Percentiles rank a stretch among this genome's conserved stretches.
These are phyloP conservation scores for Protomyces arabidopsidicola DNA, from an alignment of 1,139 yeast species.

Conservation along the genomic window DNA sequence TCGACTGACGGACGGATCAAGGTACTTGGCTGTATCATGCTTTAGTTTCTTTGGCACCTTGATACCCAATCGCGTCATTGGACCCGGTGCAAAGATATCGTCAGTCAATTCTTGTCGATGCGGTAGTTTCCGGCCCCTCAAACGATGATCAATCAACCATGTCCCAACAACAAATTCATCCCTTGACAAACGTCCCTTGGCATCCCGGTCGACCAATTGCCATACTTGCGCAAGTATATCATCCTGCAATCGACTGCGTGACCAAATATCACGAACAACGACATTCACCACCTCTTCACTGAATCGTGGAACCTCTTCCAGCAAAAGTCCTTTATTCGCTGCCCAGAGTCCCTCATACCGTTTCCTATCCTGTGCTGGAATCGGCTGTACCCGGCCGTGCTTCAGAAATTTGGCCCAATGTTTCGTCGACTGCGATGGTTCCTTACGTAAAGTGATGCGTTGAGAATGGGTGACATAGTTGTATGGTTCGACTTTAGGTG, in stretches of 20 bases:
- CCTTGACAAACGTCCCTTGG: conserved; percentile 71
- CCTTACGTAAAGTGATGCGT: conserved; percentile 8
- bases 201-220: conserved; percentile 72
- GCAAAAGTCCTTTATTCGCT: conserved; percentile 51
- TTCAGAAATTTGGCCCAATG: conserved; percentile 6
- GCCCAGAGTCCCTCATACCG: conserved; percentile 93
- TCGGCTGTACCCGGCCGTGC: conserved; percentile 22
- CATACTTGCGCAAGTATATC: conserved; percentile 66
- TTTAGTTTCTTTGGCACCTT: conserved; percentile 17
- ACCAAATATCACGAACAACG: conserved; percentile 76
- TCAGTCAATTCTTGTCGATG: conserved; percentile 41
- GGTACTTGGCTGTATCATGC: conserved; percentile 20
- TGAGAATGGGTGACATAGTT: conserved; percentile 12
- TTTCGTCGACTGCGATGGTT: conserved; percentile 2
- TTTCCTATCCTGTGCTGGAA: conserved; percentile 70
- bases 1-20: background rate
- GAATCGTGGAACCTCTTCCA: conserved; percentile 32
- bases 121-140: conserved; percentile 88
- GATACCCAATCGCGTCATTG: conserved; percentile 14
- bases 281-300: conserved; percentile 38
- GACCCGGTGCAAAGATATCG: conserved; percentile 18
- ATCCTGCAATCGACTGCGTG: conserved; percentile 63
- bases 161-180: conserved; percentile 84
- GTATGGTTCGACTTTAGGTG: conserved; percentile 19
- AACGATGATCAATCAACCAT: conserved; percentile 93